Evolutionary conservation across 345 rosid genomes (phyloP), one percentile per base, ranked within the genome.

Genomic region (Clarkia xantiana): DNA sequence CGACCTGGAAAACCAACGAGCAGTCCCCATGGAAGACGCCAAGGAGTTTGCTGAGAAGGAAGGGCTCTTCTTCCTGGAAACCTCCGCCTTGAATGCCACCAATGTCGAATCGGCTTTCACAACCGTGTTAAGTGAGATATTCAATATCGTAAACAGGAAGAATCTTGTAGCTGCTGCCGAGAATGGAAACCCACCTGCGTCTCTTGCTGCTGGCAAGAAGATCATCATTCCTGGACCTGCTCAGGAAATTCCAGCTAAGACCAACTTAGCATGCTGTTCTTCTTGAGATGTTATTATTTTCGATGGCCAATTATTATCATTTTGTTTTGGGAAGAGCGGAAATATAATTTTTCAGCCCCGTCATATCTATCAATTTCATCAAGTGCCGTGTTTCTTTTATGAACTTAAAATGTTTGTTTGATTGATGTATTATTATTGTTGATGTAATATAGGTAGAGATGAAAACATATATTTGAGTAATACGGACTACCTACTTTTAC

Each of bases 61-160:
- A 59, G 67, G 63, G 4, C 49, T 72, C 40, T 68, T 69, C 66
- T 72, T 72, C 67, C 59, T 72, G 68, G 77, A 72, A 51, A 72
- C 77, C 34, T 72, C 77, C 2, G 77, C 77, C 16, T 65, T 72
- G 47, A 63, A 62, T 43, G 53, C 77, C 16, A 55, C 77, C 9
- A 72, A 72, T 19, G 67, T 72, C 15, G 57, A 68, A 54, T 51
- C 69, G 0, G 67, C 77, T 18, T 72, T 72, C 55, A 29, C 55
- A 42, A 62, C 66, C 2, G 56, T 62, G 43, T 53, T 62, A 38
- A 62, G 60, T 1, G 66, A 62, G 50, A 62, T 62, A 49, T 62
- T 62, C 66, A 62, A 44, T 50, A 44, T 62, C 19, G 46, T 55
- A 17, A 62, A 48, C 60, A 62, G 50, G 66, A 62, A 62, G 60